Evolutionary conservation across 2,329 filamentous ascomycete genomes (phyloP).

Genomic region (Aspergillus phoenicis): DNA sequence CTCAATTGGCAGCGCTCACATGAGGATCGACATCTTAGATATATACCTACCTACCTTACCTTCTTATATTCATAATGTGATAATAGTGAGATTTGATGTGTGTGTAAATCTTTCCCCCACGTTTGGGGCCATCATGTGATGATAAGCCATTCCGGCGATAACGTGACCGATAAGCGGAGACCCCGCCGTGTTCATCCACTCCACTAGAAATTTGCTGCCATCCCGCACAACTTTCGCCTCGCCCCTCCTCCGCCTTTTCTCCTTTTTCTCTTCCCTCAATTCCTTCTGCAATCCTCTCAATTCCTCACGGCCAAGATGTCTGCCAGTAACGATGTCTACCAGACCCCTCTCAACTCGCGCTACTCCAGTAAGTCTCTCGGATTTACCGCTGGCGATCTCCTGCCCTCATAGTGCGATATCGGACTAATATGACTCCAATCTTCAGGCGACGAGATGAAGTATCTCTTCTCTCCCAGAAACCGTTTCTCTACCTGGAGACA

Average conservation of each 20-base stretch:
- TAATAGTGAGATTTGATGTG: neutral
- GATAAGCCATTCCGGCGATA: conserved; percentile 33
- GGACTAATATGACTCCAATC: conserved; percentile 24
- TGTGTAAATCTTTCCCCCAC: neutral
- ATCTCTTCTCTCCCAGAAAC: conserved; percentile 76
- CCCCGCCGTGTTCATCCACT: conserved; percentile 30
- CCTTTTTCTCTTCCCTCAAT: conserved; percentile 24
- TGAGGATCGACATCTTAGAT: conserved; percentile 10
- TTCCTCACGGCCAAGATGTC: conserved; percentile 36
- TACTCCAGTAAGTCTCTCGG: conserved; percentile 62
- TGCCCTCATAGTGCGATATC: neutral
- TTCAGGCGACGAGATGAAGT: conserved; percentile 66
- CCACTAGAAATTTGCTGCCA: conserved; percentile 34
- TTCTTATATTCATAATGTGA: conserved; percentile 4
- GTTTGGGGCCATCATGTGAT: conserved; percentile 24
- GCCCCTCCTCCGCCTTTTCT: conserved; percentile 11
- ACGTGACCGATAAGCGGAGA: conserved; percentile 42
- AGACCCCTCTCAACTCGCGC: conserved; percentile 70
- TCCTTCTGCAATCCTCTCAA: conserved; percentile 18
- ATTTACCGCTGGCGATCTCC: neutral
- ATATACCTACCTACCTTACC: neutral
- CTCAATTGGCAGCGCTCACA: conserved; percentile 54
- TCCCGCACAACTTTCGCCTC: conserved; percentile 26
- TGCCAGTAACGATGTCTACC: conserved; percentile 57
- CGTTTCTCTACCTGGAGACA: conserved; percentile 78